Base-by-base conservation (phyloP, 352 stramenopile genomes). In the Phytophthora capsici region DNA sequence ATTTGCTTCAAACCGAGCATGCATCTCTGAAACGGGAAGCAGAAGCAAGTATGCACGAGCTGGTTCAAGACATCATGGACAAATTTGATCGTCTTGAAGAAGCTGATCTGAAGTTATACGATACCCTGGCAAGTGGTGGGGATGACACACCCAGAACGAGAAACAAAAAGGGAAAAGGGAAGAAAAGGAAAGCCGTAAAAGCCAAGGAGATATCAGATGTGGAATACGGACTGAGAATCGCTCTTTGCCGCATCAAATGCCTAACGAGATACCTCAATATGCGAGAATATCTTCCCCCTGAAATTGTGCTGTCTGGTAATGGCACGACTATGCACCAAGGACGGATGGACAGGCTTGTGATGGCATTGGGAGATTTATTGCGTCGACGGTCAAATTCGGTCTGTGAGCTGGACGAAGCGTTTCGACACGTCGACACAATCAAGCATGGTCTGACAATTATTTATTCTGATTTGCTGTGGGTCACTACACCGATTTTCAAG, bases 1-100 rank as follows among this genome's bases (percentile, higher is more conserved):
- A 95, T 37, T 71, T 96, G 54, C 57, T 82, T 25, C 73, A 89
- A 63, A 88, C 77, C 7, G 80, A 91, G 13, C 84, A 95, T 57
- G 79, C 87, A 45, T 86, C 88, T 34, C 66, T 94, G 19, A 93
- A 91, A 71, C 79, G 87, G 20, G 86, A 95, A 63, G 83, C 81
- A 2, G 86, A 93, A 48, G 63, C 89, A 25, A 81, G 89, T n/a
- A 64, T 94, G 8, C 82, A 84, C 36, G 84, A 95, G 55, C 62
- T 96, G 3, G 48, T 86, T 20, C 84, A 93, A 72, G 73, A 84
- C 20, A 51, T 91, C 12, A 65, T 93, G 6, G 85, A 93, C 19
- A 89, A 91, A 47, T 58, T 81, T 2, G 69, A 82, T 40, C 63
- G 78, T 17, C 63, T 78, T 10, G 57, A 95, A 6, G 59, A 85